phyloP scores from a whole-genome alignment of 345 rosid species.

The Eucalyptus viminalis region DNA sequence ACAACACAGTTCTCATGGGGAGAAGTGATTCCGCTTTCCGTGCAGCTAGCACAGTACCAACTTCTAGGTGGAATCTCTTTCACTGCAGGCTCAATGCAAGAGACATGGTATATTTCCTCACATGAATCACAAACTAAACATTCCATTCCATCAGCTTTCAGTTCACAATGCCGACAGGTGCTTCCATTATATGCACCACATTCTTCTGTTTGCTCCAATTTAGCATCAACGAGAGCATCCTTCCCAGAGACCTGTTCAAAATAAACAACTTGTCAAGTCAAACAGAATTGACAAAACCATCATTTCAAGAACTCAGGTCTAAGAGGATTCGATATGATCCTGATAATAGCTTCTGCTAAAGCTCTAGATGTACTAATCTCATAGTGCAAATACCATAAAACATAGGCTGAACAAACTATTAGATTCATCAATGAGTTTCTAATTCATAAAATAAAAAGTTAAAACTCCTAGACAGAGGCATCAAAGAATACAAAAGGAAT shows the following conservation, averaged over 20 bases:
- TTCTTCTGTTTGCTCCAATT: conserved; percentile 27
- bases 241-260: conserved; percentile 12
- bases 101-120: conserved; percentile 71
- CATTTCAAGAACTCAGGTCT: background rate
- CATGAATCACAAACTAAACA: conserved; percentile 86
- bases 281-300: background rate
- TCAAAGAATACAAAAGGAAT: background rate
- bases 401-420: background rate
- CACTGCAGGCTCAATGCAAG: conserved; percentile 68
- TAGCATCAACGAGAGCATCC: conserved; percentile 25
- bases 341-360: background rate
- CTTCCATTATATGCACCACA: conserved; percentile 16
- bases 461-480: background rate
- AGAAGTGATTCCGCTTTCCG: conserved; percentile 39
- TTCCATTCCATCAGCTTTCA: conserved; percentile 46
- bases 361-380: background rate
- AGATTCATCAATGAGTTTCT: background rate
- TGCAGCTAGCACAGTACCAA: conserved; percentile 78
- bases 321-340: background rate
- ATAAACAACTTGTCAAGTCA: background rate
- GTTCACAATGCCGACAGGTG: conserved; percentile 54
- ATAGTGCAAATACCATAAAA: background rate
- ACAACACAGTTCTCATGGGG: conserved; percentile 67
- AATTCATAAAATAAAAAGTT: background rate
- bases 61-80: conserved; percentile 43